Evolutionary conservation across 768 basidiomycete species (phyloP), one percentile per base, ranked within the genome.

Genomic region (Lactarius vividus): DNA sequence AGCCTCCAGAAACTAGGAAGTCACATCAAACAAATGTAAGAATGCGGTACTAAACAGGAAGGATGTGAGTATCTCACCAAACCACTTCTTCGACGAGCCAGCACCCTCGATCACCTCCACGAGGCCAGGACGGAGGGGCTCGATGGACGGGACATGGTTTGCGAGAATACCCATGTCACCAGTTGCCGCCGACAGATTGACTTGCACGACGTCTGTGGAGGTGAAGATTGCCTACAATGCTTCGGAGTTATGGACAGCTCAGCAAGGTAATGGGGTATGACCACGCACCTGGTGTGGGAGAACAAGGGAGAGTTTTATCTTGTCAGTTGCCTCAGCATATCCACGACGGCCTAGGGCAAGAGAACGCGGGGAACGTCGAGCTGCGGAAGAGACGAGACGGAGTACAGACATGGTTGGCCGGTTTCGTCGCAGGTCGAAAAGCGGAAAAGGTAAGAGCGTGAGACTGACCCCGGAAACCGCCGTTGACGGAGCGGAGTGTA

Each of bases 131-230:
- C 92, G 91, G 62, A 99, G 83, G 57, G 96, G 84, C 78, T 99
- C 97, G 65, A 98, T 91, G n/a, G 94, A 91, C 35, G 97, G 90
- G 62, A 98, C 95, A 79, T 99, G 97, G 84, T 96, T 97, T 72
- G 96, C 94, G 67, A 99, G 88, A 73, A 99, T 92, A 83, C 97
- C 97, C 95, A 98, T 98, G 79, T 98, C 96, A 74, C 97, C 97
- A 3, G 93, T 88, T 62, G 88, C 92, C 46, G 95, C 97, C 40
- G 95, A 81, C 72, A 98, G 81, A 81, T 98, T 98, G 71, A 99
- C 96, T 78, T 98, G 96, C 26, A 92, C 86, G 65, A 98, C 96
- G 77, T 96, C 96, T 72, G 86, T 77, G 28, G 95, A 94, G 66
- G 85, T 86, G 85, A 88, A 98, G 77, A 99, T 87, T 62, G 95